phyloP scores from a whole-genome alignment of 2,329 filamentous ascomycete species.

The Thermochaetoides dissita region DNA sequence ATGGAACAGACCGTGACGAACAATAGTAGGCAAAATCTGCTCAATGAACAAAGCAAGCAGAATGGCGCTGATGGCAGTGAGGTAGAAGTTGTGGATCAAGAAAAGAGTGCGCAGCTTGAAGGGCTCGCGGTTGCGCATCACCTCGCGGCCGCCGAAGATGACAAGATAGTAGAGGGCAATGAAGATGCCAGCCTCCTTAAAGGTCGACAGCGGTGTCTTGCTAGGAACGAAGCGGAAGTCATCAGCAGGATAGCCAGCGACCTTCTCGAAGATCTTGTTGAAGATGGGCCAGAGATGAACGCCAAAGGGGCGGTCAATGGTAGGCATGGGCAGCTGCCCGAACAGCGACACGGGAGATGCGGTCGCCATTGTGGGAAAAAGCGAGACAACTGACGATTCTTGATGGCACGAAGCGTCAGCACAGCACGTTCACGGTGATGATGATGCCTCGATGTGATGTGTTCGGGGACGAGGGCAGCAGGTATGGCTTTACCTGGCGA shows the following conservation, averaged over 20 bases:
- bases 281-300: conserved; percentile 89
- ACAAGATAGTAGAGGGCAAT: conserved; percentile 81
- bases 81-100: conserved; percentile 91
- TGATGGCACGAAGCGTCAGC: conserved; percentile 3
- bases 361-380: conserved; percentile 16
- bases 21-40: conserved; percentile 74
- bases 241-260: conserved; percentile 68
- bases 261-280: conserved; percentile 64
- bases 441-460: neutral
- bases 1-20: conserved; percentile 70
- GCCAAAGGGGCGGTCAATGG: conserved; percentile 84
- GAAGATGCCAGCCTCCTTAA: conserved; percentile 67
- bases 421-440: neutral
- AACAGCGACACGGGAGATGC: conserved; percentile 29
- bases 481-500: neutral
- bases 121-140: conserved; percentile 76
- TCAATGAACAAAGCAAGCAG: conserved; percentile 79
- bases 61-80: conserved; percentile 70
- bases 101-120: conserved; percentile 82
- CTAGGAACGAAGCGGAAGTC: conserved; percentile 76
- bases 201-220: conserved; percentile 76
- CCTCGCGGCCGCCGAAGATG: conserved; percentile 82
- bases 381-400: conserved; percentile 5
- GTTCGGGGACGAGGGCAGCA: too few relatives aligned
- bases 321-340: conserved; percentile 45